Conservation (phyloP, 129 eudicot species). For the Silybum marianum region DNA sequence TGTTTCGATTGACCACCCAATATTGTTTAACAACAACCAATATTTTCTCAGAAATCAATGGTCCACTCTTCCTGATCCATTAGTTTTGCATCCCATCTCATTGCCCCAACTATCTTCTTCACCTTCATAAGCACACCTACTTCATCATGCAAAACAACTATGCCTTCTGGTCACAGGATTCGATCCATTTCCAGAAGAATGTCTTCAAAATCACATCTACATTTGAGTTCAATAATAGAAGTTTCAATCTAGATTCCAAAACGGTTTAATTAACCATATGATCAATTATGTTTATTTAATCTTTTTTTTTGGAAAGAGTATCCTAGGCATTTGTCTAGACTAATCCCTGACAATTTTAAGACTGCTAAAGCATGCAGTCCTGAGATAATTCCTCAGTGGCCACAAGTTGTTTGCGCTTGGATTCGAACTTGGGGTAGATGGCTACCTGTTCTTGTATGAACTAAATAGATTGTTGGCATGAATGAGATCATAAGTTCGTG, state of each 20-base stretch:
- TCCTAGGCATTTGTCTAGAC: no score
- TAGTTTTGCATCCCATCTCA: conserved; percentile 83
- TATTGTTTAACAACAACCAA: conserved; percentile 83
- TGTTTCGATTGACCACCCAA: conserved; percentile 45
- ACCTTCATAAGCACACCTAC: conserved; percentile 85
- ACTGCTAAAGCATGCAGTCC: no score
- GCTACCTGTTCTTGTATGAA: conserved; percentile 89
- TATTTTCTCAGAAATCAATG: conserved; percentile 79
- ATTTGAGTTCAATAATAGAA: neutral
- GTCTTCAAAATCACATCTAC: conserved; percentile 89
- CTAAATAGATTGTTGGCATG: conserved; percentile 92
- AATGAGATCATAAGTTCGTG: conserved; percentile 94
- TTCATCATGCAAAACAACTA: conserved; percentile 85
- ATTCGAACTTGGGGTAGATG: no score
- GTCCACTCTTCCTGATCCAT: conserved; percentile 96
- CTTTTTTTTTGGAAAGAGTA: no score
- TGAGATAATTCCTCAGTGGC: no score
- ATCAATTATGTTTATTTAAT: no score
- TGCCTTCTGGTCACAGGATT: conserved; percentile 90
- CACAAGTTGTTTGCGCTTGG: no score
- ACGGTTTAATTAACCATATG: no score
- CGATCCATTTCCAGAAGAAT: conserved; percentile 95
- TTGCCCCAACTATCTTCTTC: conserved; percentile 67
- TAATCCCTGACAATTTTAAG: no score
- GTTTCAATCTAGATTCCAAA: no score